phyloP scores from a whole-genome alignment of 345 rosid species.

The Turritis glabra region DNA sequence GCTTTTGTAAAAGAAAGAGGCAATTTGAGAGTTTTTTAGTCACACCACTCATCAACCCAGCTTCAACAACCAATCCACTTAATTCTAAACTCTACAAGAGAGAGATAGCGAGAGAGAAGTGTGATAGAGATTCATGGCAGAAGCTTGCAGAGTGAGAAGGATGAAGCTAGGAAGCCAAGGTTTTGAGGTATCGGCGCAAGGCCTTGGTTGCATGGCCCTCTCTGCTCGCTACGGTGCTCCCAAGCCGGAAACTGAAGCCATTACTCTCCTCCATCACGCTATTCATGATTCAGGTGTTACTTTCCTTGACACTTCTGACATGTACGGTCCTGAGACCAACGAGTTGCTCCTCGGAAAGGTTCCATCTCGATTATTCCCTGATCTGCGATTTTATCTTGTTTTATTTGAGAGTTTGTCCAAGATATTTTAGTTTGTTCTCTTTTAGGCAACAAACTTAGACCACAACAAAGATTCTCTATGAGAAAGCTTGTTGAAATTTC shows the following conservation, averaged over 20 bases:
- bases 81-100: not conserved
- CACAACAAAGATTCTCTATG: slow-evolving; percentile 46
- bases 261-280: slow-evolving; percentile 42
- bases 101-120: not conserved
- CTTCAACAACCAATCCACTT: not conserved
- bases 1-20: not conserved
- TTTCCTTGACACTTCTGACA: slow-evolving; percentile 46
- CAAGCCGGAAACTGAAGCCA: slow-evolving; percentile 36
- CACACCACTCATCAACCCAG: not conserved
- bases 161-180: slow-evolving; percentile 27
- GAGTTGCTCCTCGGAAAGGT: slow-evolving; percentile 46
- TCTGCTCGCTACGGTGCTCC: slow-evolving; percentile 39
- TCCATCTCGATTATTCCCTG: not conserved
- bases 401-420: not conserved
- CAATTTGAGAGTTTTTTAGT: not conserved
- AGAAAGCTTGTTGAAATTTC: slow-evolving; percentile 28
- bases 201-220: slow-evolving; percentile 46
- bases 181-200: slow-evolving; percentile 38
- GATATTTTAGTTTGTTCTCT: not conserved
- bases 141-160: slow-evolving; percentile 4
- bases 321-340: slow-evolving; percentile 45
- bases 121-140: not conserved
- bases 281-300: slow-evolving; percentile 41
- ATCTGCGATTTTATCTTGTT: too few species aligned
- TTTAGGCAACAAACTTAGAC: not conserved